phyloP scores from a whole-genome alignment of 306 rosid genomes.

The Quercus engelmannii region DNA sequence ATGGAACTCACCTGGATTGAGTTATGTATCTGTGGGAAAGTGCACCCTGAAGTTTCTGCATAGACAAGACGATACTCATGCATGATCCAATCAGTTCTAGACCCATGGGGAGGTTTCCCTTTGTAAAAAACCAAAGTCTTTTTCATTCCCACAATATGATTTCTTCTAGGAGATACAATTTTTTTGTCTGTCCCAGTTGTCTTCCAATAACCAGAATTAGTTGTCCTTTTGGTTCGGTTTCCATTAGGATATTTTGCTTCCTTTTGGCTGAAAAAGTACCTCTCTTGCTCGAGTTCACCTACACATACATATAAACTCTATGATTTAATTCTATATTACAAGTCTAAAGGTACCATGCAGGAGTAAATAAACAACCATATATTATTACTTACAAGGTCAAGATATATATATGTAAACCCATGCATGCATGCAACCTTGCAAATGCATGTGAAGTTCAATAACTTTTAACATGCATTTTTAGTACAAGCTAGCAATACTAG shows the following conservation, averaged over 20 bases:
- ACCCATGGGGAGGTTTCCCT: constrained; percentile 55
- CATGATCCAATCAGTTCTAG: constrained; percentile 69
- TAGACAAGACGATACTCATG: constrained; percentile 73
- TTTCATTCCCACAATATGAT: constrained; percentile 47
- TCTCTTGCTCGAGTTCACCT: constrained; percentile 58
- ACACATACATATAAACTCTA: not conserved
- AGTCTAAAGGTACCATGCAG: too few species aligned
- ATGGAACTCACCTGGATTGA: constrained; percentile 30
- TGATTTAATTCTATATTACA: too few species aligned
- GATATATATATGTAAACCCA: too few species aligned
- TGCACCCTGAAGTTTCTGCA: constrained; percentile 5
- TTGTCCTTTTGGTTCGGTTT: constrained; percentile 53
- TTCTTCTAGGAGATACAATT: constrained; percentile 38
- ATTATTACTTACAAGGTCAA: not conserved
- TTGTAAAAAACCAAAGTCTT: constrained; percentile 61
- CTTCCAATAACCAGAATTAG: constrained; percentile 88
- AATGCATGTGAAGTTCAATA: not conserved
- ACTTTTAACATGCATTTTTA: not conserved
- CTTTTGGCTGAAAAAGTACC: constrained; percentile 64
- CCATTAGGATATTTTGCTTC: constrained; percentile 59
- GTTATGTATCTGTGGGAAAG: not conserved
- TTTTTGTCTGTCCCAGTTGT: constrained; percentile 69
- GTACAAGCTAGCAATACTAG: too few species aligned
- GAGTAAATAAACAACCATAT: too few species aligned
- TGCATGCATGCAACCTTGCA: not conserved